Percentiles rank a stretch among this genome's conserved stretches.
These are phyloP conservation scores for Suzukiozyma palmioleophila DNA, from an alignment of 1,139 yeast genomes.

Conservation along the genomic window DNA sequence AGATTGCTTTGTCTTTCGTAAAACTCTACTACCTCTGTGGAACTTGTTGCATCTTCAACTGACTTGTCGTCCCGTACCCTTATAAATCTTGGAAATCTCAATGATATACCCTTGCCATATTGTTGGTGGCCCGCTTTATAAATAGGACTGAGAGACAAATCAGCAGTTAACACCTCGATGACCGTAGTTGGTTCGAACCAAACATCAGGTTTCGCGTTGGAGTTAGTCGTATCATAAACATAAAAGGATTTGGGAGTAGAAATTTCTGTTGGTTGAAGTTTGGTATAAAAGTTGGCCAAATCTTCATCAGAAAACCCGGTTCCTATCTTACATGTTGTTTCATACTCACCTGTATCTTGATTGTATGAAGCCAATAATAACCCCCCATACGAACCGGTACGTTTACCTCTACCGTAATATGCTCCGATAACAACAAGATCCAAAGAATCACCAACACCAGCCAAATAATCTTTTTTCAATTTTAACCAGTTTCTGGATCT, in stretches of 20 bases:
- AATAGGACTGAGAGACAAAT: constrained; percentile 84
- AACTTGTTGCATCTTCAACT: constrained; percentile 84
- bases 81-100: constrained; percentile 87
- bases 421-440: constrained; percentile 95
- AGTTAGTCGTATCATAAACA: constrained; percentile 58
- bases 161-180: constrained; percentile 94
- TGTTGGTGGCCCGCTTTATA: constrained; percentile 82
- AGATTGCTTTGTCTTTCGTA: constrained; percentile 69
- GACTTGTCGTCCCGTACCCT: constrained; percentile 84
- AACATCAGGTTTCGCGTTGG: constrained; percentile 78
- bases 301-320: constrained; percentile 94
- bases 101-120: constrained; percentile 82
- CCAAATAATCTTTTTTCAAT: constrained; percentile 87
- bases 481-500: constrained; percentile 95
- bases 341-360: constrained; percentile 85
- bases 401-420: constrained; percentile 87
- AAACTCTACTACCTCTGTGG: constrained; percentile 87
- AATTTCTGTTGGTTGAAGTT: constrained; percentile 66
- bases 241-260: constrained; percentile 65
- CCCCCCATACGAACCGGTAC: constrained; percentile 95
- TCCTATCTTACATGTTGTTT: constrained; percentile 94
- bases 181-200: constrained; percentile 91
- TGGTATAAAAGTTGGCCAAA: constrained; percentile 54
- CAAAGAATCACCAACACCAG: constrained; percentile 92
- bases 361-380: constrained; percentile 87